These are phyloP conservation scores for Apiotrichum veenhuisii DNA, from an alignment of 1,284 basidiomycete species.

Conservation along the genomic window DNA sequence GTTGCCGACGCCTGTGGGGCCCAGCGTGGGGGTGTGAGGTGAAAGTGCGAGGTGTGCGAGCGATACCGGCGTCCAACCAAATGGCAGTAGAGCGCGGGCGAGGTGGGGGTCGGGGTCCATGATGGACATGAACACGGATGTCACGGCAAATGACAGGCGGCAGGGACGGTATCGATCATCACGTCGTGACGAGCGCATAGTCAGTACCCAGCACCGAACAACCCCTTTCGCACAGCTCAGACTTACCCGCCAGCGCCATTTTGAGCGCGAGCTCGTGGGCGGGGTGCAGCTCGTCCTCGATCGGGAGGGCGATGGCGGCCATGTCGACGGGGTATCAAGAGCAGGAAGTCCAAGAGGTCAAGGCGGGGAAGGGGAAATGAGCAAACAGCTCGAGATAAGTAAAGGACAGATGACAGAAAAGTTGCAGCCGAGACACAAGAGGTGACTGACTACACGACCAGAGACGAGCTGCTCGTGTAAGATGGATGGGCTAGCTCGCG, in stretches of 20 bases:
- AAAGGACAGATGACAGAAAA: too few relatives aligned
- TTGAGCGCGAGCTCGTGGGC: conserved; percentile 19
- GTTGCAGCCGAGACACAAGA: too few relatives aligned
- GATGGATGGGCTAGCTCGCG: too few relatives aligned
- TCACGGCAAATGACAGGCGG: too few relatives aligned
- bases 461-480: too few relatives aligned
- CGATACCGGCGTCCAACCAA: too few relatives aligned
- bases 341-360: not conserved
- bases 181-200: not conserved
- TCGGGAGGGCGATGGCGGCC: conserved; percentile 31
- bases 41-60: not conserved
- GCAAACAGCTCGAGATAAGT: too few relatives aligned
- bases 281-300: conserved; percentile 13
- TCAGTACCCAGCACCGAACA: not conserved
- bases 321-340: conserved; percentile 15
- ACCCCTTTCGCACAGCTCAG: not conserved
- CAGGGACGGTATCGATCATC: too few relatives aligned
- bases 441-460: too few relatives aligned
- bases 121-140: too few relatives aligned
- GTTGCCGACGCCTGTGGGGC: conserved; percentile 13
- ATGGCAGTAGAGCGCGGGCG: too few relatives aligned
- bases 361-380: not conserved
- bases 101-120: too few relatives aligned
- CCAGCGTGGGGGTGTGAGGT: not conserved
- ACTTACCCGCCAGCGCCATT: conserved; percentile 15